phyloP scores from a whole-genome alignment of 2,329 filamentous ascomycete genomes.

The Cyphellophora europaea region DNA sequence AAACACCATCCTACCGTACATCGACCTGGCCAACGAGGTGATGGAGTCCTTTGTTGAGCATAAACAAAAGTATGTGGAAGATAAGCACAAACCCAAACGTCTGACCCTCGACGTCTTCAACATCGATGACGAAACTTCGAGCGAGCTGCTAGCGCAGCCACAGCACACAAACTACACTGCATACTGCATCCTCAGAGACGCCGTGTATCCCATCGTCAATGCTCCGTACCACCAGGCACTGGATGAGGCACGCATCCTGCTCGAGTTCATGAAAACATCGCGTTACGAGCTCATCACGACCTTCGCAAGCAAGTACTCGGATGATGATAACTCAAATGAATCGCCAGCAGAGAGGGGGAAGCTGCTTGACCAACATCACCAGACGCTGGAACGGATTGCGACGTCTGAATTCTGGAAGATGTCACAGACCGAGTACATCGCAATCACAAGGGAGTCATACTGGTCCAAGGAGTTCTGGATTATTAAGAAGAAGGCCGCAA shows the following conservation, averaged over 20 bases:
- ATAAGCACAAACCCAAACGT: not conserved
- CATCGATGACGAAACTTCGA: not conserved
- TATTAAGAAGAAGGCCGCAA: not conserved
- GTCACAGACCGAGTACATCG: not conserved
- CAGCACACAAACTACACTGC: slow-evolving; percentile 4
- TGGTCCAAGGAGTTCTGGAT: not conserved
- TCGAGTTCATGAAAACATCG: not conserved
- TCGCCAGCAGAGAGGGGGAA: too few species aligned
- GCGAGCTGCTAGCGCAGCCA: not conserved
- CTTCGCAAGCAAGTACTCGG: not conserved
- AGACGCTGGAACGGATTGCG: not conserved
- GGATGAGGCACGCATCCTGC: not conserved
- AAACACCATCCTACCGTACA: slow-evolving; percentile 21
- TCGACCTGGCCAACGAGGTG: slow-evolving; percentile 23
- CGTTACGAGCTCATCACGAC: not conserved
- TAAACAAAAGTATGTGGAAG: too few species aligned
- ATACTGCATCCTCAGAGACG: not conserved
- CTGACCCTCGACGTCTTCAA: not conserved
- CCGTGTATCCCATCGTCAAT: not conserved
- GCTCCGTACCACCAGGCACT: not conserved
- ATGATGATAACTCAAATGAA: not conserved
- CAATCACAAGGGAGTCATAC: not conserved
- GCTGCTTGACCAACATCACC: too few species aligned
- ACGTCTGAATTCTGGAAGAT: not conserved
- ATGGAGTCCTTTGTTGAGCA: slow-evolving; percentile 18